These are phyloP conservation scores for Phytopythium chamaehyphon DNA, from an alignment of 352 stramenopile species.

Conservation along the genomic window DNA sequence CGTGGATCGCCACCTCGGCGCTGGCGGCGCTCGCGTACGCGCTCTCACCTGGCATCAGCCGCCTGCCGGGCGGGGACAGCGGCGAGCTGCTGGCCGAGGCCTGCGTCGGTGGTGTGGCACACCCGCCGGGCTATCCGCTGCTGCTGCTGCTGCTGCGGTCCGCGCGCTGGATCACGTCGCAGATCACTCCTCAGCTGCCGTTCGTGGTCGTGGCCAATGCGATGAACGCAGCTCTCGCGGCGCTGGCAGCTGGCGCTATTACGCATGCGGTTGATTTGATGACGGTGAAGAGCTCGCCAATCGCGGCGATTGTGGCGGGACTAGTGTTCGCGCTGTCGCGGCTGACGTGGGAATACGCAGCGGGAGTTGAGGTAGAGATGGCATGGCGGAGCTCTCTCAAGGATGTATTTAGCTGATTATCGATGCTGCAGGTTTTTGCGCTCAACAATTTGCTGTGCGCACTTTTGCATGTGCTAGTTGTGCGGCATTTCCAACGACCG, in stretches of 20 bases:
- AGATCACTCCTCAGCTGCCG: conserved; percentile 4
- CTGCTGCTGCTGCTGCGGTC: conserved; percentile 68
- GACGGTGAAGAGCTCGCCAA: conserved; percentile 3
- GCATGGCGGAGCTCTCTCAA: neutral
- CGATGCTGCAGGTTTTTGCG: conserved; percentile 86
- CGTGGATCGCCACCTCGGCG: conserved; percentile 25
- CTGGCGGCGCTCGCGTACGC: conserved; percentile 18
- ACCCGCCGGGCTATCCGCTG: conserved; percentile 92
- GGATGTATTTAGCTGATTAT: neutral
- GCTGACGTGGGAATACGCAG: conserved; percentile 90
- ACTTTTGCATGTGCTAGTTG: conserved; percentile 58
- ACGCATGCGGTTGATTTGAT: conserved; percentile 31
- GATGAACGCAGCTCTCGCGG: conserved; percentile 29
- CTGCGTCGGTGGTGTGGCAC: conserved; percentile 85
- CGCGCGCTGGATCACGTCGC: conserved; percentile 3
- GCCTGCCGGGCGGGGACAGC: conserved; percentile 77
- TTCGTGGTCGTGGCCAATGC: conserved; percentile 35
- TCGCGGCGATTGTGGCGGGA: conserved; percentile 31
- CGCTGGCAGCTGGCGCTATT: conserved; percentile 28
- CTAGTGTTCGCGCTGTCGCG: conserved; percentile 74
- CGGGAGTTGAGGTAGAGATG: conserved; percentile 39
- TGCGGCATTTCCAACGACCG: conserved; percentile 23
- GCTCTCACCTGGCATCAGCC: conserved; percentile 10
- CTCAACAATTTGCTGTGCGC: conserved; percentile 91
- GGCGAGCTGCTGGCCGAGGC: conserved; percentile 90